Evolutionary conservation across 441 rosid genomes (phyloP).

Genomic region (Populus tomentosa): DNA sequence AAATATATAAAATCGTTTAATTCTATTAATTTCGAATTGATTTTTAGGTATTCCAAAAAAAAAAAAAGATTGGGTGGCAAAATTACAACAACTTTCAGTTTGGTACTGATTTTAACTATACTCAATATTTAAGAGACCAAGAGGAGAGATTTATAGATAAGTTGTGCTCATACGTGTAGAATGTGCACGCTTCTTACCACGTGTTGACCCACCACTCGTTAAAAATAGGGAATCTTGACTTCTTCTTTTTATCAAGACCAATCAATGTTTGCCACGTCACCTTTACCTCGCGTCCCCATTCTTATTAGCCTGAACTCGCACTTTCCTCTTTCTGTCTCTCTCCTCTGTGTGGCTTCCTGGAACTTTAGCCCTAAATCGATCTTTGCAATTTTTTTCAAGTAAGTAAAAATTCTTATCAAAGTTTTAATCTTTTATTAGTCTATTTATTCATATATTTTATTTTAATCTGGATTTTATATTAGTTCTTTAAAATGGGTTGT

Average conservation of each 20-base stretch:
- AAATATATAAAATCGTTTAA: too few species aligned
- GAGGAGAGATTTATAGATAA: not conserved
- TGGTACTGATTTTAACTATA: too few species aligned
- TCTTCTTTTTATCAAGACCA: conserved; percentile 15
- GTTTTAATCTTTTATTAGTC: not conserved
- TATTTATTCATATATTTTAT: too few species aligned
- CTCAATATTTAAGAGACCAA: too few species aligned
- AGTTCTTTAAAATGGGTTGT: not conserved
- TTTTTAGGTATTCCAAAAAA: too few species aligned
- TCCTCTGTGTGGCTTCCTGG: not conserved
- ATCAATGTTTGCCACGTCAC: conserved; percentile 40
- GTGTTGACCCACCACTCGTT: conserved; percentile 11
- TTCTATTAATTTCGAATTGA: too few species aligned
- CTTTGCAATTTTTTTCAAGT: conserved; percentile 33
- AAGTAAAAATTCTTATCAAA: conserved; percentile 23
- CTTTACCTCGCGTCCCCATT: conserved; percentile 41
- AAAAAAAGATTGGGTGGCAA: too few species aligned
- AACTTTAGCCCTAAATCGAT: conserved; percentile 28
- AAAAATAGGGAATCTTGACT: conserved; percentile 32
- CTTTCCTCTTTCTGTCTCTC: conserved; percentile 19
- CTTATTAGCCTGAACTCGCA: conserved; percentile 49
- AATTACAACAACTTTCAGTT: too few species aligned
- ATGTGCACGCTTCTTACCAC: conserved; percentile 29
- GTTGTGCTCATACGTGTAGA: conserved; percentile 26
- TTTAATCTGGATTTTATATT: not conserved